Conservation (phyloP, 2,329 filamentous ascomycete species). For the Colletotrichum acutatum region DNA sequence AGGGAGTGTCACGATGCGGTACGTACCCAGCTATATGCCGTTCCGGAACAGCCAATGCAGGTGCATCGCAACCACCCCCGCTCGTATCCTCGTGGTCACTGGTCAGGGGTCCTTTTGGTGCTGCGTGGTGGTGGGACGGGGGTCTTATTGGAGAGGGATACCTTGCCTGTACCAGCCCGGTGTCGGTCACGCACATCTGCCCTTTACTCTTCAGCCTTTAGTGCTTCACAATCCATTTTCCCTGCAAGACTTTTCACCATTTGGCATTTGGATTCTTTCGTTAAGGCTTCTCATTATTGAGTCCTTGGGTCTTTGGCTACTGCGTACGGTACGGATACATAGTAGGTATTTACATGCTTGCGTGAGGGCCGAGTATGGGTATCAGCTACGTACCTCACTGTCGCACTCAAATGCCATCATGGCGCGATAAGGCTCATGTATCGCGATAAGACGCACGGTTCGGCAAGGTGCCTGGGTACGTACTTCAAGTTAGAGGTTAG, state of each 20-base stretch:
- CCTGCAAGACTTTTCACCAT: no score
- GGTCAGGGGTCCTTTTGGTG: constrained; percentile 28
- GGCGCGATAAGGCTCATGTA: constrained; percentile 36
- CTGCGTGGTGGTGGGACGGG: constrained; percentile 17
- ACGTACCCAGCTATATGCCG: neutral
- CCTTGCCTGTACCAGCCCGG: constrained; percentile 32
- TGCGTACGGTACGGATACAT: no score
- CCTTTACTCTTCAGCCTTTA: no score
- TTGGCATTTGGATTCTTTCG: no score
- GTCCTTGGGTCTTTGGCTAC: no score
- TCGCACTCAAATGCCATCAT: constrained; percentile 30
- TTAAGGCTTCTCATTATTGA: no score
- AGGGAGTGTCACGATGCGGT: neutral
- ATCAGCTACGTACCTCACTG: constrained; percentile 19
- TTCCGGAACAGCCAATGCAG: constrained; percentile 36
- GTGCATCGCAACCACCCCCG: constrained; percentile 32
- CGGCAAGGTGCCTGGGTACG: neutral
- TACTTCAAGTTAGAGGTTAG: neutral
- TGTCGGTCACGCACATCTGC: constrained; percentile 18
- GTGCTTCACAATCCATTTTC: no score
- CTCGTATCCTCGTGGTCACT: constrained; percentile 34
- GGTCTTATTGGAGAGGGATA: constrained; percentile 28
- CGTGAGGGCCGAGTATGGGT: constrained; percentile 20
- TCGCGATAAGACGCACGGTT: constrained; percentile 31
- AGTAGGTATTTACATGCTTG: neutral